Percentiles rank a stretch among this genome's conserved stretches.
These are phyloP conservation scores for Cyclotella distinguenda DNA, from an alignment of 108 stramenopile species.

Conservation along the genomic window DNA sequence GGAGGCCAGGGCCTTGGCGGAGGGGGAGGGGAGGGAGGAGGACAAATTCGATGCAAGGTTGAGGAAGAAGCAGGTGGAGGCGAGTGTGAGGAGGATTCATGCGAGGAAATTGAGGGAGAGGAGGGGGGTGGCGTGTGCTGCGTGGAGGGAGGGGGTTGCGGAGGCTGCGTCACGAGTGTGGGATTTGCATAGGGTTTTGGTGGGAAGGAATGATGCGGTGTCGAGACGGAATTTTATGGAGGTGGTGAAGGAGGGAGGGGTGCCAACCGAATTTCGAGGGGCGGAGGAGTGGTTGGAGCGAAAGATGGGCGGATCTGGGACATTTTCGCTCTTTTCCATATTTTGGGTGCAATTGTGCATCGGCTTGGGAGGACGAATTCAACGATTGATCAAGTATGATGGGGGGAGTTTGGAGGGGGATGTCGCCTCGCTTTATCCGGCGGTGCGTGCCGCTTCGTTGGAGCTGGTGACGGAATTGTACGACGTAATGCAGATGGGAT, in stretches of 20 bases:
- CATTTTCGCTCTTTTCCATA: conserved; percentile 63
- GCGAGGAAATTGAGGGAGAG: conserved; percentile 66
- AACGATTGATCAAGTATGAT: conserved; percentile 65
- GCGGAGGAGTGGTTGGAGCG: conserved; percentile 12
- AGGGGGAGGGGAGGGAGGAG: conserved; percentile 39
- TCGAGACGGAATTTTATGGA: conserved; percentile 70
- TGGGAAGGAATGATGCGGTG: conserved; percentile 73
- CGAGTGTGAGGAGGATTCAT: conserved; percentile 43
- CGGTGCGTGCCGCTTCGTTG: conserved; percentile 67
- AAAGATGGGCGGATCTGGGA: background rate
- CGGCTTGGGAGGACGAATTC: conserved; percentile 58
- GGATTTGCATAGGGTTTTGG: conserved; percentile 80
- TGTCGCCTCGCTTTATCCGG: conserved; percentile 75
- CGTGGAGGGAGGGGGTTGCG: conserved; percentile 61
- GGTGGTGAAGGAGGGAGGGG: conserved; percentile 56
- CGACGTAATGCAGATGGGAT: conserved; percentile 68
- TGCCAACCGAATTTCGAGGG: conserved; percentile 55
- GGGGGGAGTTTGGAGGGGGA: conserved; percentile 61
- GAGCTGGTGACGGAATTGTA: conserved; percentile 71
- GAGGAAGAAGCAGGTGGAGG: conserved; percentile 62
- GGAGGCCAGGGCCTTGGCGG: conserved; percentile 50
- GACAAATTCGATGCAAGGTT: conserved; percentile 49
- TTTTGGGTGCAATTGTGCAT: conserved; percentile 76
- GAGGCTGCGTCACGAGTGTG: conserved; percentile 67
- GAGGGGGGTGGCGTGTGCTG: conserved; percentile 53